phyloP scores from a whole-genome alignment of 2,329 filamentous ascomycete genomes.

The Gremmenia infestans region DNA sequence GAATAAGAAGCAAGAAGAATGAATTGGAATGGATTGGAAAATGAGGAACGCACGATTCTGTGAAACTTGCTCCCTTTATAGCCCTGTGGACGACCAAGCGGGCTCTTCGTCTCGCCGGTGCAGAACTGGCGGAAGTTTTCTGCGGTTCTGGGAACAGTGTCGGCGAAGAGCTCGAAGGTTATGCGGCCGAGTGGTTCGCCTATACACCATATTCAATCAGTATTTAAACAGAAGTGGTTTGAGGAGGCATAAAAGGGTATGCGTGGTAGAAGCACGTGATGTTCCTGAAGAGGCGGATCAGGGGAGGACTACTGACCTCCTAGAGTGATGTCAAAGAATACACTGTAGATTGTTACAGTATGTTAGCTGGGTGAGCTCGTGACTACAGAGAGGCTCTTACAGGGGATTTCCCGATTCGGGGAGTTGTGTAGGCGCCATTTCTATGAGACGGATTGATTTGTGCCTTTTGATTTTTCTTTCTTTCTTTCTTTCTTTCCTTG shows the following conservation, averaged over 20 bases:
- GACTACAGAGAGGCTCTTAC: conserved; percentile 30
- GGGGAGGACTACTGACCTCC: conserved; percentile 53
- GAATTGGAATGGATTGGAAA: neutral
- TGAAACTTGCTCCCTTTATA: conserved; percentile 96
- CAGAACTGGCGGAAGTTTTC: conserved; percentile 98
- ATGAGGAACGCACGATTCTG: conserved; percentile 63
- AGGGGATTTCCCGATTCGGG: conserved; percentile 40
- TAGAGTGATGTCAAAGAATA: conserved; percentile 70
- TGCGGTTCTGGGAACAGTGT: conserved; percentile 79
- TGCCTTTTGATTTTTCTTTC: neutral
- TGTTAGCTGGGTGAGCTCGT: conserved; percentile 14
- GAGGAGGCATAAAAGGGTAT: neutral
- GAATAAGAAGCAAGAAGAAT: conserved; percentile 10
- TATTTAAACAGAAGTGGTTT: conserved; percentile 4
- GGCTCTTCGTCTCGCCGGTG: conserved; percentile 84
- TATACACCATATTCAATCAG: conserved; percentile 32
- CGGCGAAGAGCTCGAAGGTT: conserved; percentile 84
- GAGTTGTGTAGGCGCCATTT: conserved; percentile 36
- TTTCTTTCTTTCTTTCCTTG: no score
- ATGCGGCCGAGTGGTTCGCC: conserved; percentile 83
- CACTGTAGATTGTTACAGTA: conserved; percentile 16
- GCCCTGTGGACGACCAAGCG: conserved; percentile 73
- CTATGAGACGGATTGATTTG: neutral
- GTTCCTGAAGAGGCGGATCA: conserved; percentile 2
- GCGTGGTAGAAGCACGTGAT: conserved; percentile 23